These are phyloP conservation scores for Xylaria castorea DNA, from an alignment of 495 filamentous ascomycete species.

Conservation along the genomic window DNA sequence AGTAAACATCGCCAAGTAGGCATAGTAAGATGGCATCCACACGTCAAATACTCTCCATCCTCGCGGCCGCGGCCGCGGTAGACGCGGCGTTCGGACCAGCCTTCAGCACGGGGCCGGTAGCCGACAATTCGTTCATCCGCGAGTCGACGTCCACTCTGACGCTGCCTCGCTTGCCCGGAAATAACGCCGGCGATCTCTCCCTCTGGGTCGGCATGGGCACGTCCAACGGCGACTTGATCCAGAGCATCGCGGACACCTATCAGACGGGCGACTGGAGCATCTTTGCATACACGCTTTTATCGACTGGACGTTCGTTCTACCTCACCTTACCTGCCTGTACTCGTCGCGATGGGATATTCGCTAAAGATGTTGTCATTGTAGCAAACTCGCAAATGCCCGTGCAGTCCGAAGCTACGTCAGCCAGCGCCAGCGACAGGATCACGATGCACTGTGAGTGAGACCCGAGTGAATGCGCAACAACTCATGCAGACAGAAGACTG, in stretches of 20 bases:
- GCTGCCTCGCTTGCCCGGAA: background rate
- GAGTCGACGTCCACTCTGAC: constrained; percentile 11
- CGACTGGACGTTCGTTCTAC: constrained; percentile 3
- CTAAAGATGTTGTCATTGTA: background rate
- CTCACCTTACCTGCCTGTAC: background rate
- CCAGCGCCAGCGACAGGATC: constrained; percentile 36
- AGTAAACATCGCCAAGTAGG: background rate
- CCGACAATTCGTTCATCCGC: constrained; percentile 1
- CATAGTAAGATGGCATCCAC: background rate
- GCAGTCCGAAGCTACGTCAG: constrained; percentile 37
- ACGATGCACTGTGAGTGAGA: constrained; percentile 36
- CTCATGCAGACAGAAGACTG: background rate
- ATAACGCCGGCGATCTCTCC: constrained; percentile 1
- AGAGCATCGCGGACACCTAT: constrained; percentile 45
- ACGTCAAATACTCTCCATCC: background rate
- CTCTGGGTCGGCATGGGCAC: constrained; percentile 33
- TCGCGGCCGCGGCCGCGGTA: background rate
- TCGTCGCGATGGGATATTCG: background rate
- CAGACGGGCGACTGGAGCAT: constrained; percentile 36
- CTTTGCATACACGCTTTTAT: background rate
- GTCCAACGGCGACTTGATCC: constrained; percentile 48
- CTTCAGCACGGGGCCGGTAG: constrained; percentile 15
- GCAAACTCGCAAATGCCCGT: constrained; percentile 40
- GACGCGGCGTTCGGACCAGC: constrained; percentile 4
- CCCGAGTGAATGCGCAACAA: background rate